A percentile compares a stretch with the other conserved stretches of the same genome.
Evolutionary conservation across 106 monocot species (phyloP).

Genomic region (Acorus calamus): DNA sequence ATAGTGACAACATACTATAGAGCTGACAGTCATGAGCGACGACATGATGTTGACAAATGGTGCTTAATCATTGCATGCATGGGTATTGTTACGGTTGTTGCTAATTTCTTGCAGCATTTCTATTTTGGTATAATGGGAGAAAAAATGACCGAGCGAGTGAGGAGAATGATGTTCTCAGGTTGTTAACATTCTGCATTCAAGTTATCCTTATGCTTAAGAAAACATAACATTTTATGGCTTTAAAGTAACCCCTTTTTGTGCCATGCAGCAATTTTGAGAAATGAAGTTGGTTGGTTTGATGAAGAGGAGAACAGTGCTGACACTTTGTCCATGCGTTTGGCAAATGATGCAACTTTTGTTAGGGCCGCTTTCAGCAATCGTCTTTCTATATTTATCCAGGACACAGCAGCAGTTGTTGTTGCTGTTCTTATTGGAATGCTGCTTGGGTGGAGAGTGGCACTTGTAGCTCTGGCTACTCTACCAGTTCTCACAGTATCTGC

Average conservation of each 20-base stretch:
- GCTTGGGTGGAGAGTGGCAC: conserved; percentile 84
- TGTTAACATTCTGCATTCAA: conserved; percentile 10
- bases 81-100: conserved; percentile 91
- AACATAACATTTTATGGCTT: neutral
- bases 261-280: conserved; percentile 59
- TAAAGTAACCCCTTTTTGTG: neutral
- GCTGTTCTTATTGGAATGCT: conserved; percentile 81
- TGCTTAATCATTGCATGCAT: conserved; percentile 85
- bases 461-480: conserved; percentile 82
- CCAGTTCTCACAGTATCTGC: conserved; percentile 86
- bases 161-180: conserved; percentile 99
- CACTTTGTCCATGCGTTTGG: conserved; percentile 87
- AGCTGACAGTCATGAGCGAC: conserved; percentile 34
- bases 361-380: conserved; percentile 98
- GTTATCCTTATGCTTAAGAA: neutral
- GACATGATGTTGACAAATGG: conserved; percentile 88
- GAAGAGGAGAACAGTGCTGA: conserved; percentile 98
- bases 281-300: conserved; percentile 99
- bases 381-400: conserved; percentile 97
- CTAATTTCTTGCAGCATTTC: conserved; percentile 98
- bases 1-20: conserved; percentile 84
- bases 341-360: conserved; percentile 98
- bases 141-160: conserved; percentile 95
- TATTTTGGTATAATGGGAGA: conserved; percentile 99
- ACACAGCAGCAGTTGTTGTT: conserved; percentile 70